Evolutionary conservation across 305 asterid genomes (phyloP).

Genomic region (Fraxinus baroniana): DNA sequence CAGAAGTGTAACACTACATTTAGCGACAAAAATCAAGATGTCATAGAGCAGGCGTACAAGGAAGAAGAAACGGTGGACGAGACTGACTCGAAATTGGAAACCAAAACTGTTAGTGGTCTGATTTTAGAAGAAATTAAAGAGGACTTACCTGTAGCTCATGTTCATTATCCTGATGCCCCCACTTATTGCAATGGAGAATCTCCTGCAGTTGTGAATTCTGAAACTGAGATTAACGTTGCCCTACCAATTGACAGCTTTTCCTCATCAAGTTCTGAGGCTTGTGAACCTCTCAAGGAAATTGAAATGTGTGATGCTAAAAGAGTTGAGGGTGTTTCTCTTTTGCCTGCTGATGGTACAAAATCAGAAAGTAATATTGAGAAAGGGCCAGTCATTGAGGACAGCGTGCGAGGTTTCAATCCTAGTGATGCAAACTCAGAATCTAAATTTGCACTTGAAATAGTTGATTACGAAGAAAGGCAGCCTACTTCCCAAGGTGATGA

Average conservation of each 20-base stretch:
- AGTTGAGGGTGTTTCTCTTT: conserved; percentile 20
- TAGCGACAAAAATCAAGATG: conserved; percentile 21
- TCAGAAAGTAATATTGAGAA: conserved; percentile 25
- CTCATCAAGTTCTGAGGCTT: conserved; percentile 15
- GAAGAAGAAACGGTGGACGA: conserved; percentile 24
- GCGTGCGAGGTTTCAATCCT: background rate
- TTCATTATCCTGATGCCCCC: conserved; percentile 24
- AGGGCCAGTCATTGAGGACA: conserved; percentile 21
- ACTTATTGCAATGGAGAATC: conserved; percentile 25
- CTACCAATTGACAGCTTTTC: conserved; percentile 27
- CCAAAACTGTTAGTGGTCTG: conserved; percentile 18
- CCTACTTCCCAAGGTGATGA: conserved; percentile 23
- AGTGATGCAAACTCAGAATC: conserved; percentile 23
- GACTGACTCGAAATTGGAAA: conserved; percentile 23
- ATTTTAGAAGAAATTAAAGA: conserved; percentile 28
- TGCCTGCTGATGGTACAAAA: conserved; percentile 23
- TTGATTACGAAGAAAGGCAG: conserved; percentile 23
- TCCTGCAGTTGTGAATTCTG: conserved; percentile 25
- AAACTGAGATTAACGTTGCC: conserved; percentile 28
- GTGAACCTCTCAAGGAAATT: conserved; percentile 25
- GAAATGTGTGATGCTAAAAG: conserved; percentile 26
- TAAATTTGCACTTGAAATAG: conserved; percentile 21
- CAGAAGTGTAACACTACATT: conserved; percentile 19
- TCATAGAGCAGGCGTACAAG: conserved; percentile 30
- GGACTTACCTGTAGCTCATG: conserved; percentile 25